Conservation (phyloP, 371 early-diverging fungal species). For the Mucor indicus region DNA sequence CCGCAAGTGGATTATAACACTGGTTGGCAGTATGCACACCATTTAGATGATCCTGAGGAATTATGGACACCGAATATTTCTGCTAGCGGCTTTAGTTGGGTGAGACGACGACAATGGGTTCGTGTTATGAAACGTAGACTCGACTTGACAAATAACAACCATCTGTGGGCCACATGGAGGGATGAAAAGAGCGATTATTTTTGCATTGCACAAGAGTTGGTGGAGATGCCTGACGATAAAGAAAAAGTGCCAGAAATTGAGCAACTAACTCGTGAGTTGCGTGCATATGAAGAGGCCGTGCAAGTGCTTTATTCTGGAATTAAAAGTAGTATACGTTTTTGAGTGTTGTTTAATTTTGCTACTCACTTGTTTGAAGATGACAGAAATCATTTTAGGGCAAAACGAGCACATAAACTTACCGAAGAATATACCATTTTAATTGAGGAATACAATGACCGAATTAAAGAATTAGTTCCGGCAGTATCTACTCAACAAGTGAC, state of each 20-base stretch:
- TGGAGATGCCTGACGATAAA: conserved; percentile 15
- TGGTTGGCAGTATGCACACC: conserved; percentile 67
- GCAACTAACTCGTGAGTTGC: conserved; percentile 39
- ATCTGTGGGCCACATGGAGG: conserved; percentile 15
- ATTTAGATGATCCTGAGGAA: conserved; percentile 49
- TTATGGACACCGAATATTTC: conserved; percentile 52
- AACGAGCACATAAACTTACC: conserved; percentile 46
- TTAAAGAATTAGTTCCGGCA: conserved; percentile 28
- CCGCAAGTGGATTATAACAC: conserved; percentile 53
- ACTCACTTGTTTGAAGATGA: no score
- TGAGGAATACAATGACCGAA: conserved; percentile 37
- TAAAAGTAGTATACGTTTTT: conserved; percentile 63
- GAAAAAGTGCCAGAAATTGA: conserved; percentile 11
- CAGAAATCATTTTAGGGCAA: conserved; percentile 48
- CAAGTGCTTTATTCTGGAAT: conserved; percentile 59
- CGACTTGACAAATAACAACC: conserved; percentile 38
- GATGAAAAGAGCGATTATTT: conserved; percentile 18
- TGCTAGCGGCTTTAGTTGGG: conserved; percentile 51
- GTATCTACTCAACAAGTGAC: no score
- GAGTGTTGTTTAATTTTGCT: no score
- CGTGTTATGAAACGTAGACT: conserved; percentile 67
- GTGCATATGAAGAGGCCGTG: conserved; percentile 59
- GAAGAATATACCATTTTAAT: conserved; percentile 48
- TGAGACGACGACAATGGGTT: conserved; percentile 70
- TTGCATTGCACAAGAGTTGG: conserved; percentile 28